Evolutionary conservation across 495 filamentous ascomycete species (phyloP).

Genomic region (Lasiosphaeria ovina): DNA sequence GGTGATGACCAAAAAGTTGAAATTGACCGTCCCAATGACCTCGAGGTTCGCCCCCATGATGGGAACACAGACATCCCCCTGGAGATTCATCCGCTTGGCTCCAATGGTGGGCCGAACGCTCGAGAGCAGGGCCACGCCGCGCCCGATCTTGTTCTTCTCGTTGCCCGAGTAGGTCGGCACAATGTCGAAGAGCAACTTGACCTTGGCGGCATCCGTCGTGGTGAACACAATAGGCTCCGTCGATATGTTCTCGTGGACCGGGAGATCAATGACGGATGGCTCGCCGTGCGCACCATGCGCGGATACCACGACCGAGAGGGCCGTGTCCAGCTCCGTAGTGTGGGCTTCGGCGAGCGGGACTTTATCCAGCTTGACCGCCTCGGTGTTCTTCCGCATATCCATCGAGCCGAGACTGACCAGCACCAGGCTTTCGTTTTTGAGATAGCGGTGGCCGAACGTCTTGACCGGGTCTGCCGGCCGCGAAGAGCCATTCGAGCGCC

Average conservation of each 20-base stretch:
- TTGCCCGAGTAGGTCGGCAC: constrained; percentile 96
- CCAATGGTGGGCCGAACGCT: constrained; percentile 80
- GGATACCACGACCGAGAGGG: constrained; percentile 88
- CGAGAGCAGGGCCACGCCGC: constrained; percentile 84
- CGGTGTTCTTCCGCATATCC: constrained; percentile 78
- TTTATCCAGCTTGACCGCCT: constrained; percentile 82
- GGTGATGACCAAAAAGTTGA: constrained; percentile 94
- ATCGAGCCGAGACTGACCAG: constrained; percentile 91
- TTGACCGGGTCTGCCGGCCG: constrained; percentile 73
- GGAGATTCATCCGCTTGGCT: constrained; percentile 72
- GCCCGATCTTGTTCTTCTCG: constrained; percentile 82
- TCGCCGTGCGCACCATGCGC: constrained; percentile 84
- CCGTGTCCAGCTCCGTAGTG: constrained; percentile 88
- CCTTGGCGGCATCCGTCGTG: constrained; percentile 70
- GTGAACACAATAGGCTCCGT: constrained; percentile 91
- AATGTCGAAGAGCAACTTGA: constrained; percentile 91
- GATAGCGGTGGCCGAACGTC: constrained; percentile 92
- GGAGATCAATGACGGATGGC: constrained; percentile 83
- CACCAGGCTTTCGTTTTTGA: constrained; percentile 83
- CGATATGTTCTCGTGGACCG: constrained; percentile 87
- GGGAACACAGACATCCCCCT: constrained; percentile 90
- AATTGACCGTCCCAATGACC: constrained; percentile 89
- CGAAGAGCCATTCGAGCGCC: constrained; percentile 40
- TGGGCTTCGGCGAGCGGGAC: constrained; percentile 86
- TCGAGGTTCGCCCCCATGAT: constrained; percentile 82